Conservation (phyloP, 495 filamentous ascomycete species). For the Penicillium coffeae region DNA sequence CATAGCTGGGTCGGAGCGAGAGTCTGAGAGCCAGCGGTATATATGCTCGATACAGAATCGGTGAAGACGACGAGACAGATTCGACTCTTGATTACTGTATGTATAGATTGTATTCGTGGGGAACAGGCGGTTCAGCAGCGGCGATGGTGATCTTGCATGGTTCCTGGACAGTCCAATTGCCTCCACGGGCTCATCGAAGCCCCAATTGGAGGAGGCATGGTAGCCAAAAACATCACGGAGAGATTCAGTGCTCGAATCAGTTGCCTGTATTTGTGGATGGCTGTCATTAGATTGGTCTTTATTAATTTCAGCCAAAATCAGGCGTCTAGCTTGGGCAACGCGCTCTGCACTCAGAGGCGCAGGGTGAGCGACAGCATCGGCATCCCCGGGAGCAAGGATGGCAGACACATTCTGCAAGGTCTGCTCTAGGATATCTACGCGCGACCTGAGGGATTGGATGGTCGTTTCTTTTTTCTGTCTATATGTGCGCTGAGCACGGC, state of each 20-base stretch:
- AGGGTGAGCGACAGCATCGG: background rate
- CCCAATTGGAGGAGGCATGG: slow-evolving; percentile 6
- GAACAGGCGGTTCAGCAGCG: slow-evolving; percentile 24
- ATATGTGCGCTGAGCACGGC: slow-evolving; percentile 82
- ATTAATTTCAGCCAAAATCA: slow-evolving; percentile 19
- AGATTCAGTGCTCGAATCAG: background rate
- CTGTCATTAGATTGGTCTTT: background rate
- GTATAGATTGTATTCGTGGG: slow-evolving; percentile 26
- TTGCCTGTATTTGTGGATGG: background rate
- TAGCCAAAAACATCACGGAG: slow-evolving; percentile 17
- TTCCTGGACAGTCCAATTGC: background rate
- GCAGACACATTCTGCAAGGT: slow-evolving; percentile 68
- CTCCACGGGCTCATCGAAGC: background rate
- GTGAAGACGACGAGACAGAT: slow-evolving; percentile 69
- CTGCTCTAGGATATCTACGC: slow-evolving; percentile 63
- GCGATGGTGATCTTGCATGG: slow-evolving; percentile 9
- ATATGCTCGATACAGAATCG: slow-evolving; percentile 62
- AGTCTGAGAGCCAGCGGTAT: slow-evolving; percentile 54
- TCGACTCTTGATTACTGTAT: slow-evolving; percentile 53
- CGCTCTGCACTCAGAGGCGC: background rate
- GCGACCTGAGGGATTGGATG: slow-evolving; percentile 64
- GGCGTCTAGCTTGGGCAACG: slow-evolving; percentile 11
- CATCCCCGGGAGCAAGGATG: slow-evolving; percentile 41
- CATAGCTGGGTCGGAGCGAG: slow-evolving; percentile 44
- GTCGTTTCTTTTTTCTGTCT: slow-evolving; percentile 79